Conservation (phyloP, 148 eudicot genomes). For the Oxyria digyna region DNA sequence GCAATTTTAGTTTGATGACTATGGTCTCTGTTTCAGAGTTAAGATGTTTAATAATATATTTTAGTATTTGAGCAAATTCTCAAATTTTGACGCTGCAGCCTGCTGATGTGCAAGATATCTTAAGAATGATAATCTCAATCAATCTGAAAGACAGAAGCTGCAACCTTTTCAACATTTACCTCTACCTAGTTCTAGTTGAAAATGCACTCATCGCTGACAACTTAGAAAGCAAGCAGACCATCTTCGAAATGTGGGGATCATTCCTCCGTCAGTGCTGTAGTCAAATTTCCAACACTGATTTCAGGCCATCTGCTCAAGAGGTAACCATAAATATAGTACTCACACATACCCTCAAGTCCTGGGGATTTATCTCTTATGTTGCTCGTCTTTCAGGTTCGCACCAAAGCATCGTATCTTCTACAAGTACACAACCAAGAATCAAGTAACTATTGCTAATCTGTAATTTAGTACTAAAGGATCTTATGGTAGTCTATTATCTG, state of each 20-base stretch:
- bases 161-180: constrained; percentile 53
- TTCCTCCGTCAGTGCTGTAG: constrained; percentile 53
- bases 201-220: constrained; percentile 49
- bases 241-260: constrained; percentile 40
- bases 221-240: constrained; percentile 15
- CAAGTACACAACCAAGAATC: constrained; percentile 28
- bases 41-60: not conserved
- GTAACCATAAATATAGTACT: constrained; percentile 18
- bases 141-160: constrained; percentile 62
- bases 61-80: not conserved
- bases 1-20: no score
- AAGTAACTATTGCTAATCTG: not conserved
- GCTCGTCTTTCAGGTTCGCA: constrained; percentile 53
- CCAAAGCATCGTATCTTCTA: constrained; percentile 72
- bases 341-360: not conserved
- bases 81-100: constrained; percentile 20
- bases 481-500: not conserved
- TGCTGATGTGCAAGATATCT: constrained; percentile 36
- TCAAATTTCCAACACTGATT: constrained; percentile 72
- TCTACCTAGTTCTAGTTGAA: constrained; percentile 57
- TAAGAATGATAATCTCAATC: constrained; percentile 32
- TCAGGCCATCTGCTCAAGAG: constrained; percentile 78
- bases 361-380: not conserved
- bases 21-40: not conserved
- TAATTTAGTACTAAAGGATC: not conserved